Base-by-base conservation (phyloP, 768 basidiomycete genomes). In the Rickenella mellea region DNA sequence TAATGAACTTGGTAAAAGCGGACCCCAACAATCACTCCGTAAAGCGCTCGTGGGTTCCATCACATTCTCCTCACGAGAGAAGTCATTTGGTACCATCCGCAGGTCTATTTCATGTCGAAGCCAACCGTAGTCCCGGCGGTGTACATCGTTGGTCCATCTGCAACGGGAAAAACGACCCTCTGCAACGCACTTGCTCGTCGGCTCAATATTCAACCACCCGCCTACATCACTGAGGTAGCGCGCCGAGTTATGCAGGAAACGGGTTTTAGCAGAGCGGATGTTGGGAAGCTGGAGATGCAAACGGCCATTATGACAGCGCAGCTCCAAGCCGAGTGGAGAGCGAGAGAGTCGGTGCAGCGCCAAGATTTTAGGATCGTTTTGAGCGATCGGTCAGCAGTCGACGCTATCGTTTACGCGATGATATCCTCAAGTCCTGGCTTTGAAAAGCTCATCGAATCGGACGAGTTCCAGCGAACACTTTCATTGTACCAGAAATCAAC, bases 151-250 rank as follows among this genome's bases (percentile, higher is more conserved):
- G 61, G 52, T 6, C 44, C 54, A 33, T 57, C 71, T 57, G 80
- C 79, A 12, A 76, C 75, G 10, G 81, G 81, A n/a, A 84, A 83
- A 56, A 78, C 80, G 20, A 82, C 80, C 0, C 65, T 82, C 3
- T 80, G 76, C 54, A 55, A 67, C 27, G 74, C 76, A 2, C 55
- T 81, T 0, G 67, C 67, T 0, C 48, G 61, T 33, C 60, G 62
- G 27, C 51, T 79, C 8, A 57, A 59, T 1, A 45, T 83, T 24
- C 39, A 37, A 5, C 41, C 48, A 2, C 51, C 52, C 14, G 43
- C 54, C 24, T 69, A 70, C 43, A 68, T 84, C 44, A 73, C 63
- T 19, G 81, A 84, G 55, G 73, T 79, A 17, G 81, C 81, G 2
- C 65, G 81, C 22, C 55, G 60, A 20, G 69, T 83, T 29, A 79